Base-by-base conservation (phyloP, 2,329 filamentous ascomycete species). In the Rosellinia necatrix region DNA sequence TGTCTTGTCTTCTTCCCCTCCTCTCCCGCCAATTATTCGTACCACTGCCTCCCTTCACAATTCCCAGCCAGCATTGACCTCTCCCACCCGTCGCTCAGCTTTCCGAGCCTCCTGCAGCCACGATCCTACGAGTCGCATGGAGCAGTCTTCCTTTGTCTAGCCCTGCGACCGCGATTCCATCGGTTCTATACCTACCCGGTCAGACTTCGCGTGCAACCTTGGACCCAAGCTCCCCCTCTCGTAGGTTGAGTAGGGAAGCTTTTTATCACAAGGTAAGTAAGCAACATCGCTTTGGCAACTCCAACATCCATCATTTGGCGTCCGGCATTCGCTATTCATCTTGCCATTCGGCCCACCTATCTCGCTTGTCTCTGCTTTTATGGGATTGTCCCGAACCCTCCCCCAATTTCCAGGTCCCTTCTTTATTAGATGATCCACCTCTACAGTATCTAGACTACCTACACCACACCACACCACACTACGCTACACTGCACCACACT, bases 61-160 rank as follows among this genome's bases (percentile, higher is more conserved):
- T 35, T 38, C 47, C 32, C 50, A 30, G 55, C 55, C 40, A 54
- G 29, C 43, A 54, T 53, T 29, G 10, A 50, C 32, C 35, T 32
- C 42, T 51, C 24, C 38, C 47, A 35, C 25, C 47, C 43, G 19
- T 49, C 48, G 53, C 32, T 59, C 57, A 50, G 49, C 49, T 53
- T 29, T 25, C 27, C 30, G 34, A 30, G 13, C 19, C 22, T 41
- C 25, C 49, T 50, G 53, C 55, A 44, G 30, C 50, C 43, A 42
- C 54, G 44, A 53, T 56, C 49, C 56, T 44, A 46, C 52, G 35
- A 51, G 49, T 52, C 54, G 59, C 53, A 59, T 51, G 53, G 57
- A 50, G 53, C 40, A 49, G n/a, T n/a, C n/a, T n/a, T n/a, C 30
- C 19, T 29, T 50, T 27, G 27, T 21, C 50, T n/a, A 30, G 53